These are phyloP conservation scores for Aphanocladium album DNA, from an alignment of 2,329 filamentous ascomycete species.

Conservation along the genomic window DNA sequence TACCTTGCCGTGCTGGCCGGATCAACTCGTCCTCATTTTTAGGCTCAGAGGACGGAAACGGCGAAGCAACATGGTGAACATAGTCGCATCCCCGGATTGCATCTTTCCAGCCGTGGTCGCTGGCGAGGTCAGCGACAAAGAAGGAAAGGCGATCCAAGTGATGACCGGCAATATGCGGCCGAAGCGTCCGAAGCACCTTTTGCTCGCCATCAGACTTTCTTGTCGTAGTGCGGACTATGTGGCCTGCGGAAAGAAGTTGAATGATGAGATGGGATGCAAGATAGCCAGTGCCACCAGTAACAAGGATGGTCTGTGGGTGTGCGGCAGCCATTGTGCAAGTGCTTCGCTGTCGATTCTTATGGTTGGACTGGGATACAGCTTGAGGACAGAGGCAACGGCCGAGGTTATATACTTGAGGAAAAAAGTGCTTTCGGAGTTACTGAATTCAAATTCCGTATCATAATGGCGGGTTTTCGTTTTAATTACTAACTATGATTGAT, in stretches of 20 bases:
- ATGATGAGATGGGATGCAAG: background rate
- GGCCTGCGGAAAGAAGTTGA: background rate
- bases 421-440: too few species aligned
- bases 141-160: background rate
- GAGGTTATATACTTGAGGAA: background rate
- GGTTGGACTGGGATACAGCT: too few species aligned
- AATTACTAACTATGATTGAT: background rate
- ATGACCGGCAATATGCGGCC: background rate
- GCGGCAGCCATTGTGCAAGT: background rate
- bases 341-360: background rate
- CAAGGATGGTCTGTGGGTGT: background rate
- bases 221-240: background rate
- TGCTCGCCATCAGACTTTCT: background rate
- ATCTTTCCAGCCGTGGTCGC: slow-evolving; percentile 22
- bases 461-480: background rate
- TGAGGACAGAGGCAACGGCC: background rate
- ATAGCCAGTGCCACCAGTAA: background rate
- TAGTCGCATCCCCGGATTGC: slow-evolving; percentile 25
- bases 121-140: slow-evolving; percentile 20
- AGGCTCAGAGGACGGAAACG: slow-evolving; percentile 20
- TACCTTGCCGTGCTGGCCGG: slow-evolving; percentile 17
- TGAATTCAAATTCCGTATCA: too few species aligned
- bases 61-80: slow-evolving; percentile 30
- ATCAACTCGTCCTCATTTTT: slow-evolving; percentile 16
- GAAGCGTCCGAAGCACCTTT: background rate